Evolutionary conservation across 306 rosid species (phyloP).

Genomic region (Fragaria iinumae): DNA sequence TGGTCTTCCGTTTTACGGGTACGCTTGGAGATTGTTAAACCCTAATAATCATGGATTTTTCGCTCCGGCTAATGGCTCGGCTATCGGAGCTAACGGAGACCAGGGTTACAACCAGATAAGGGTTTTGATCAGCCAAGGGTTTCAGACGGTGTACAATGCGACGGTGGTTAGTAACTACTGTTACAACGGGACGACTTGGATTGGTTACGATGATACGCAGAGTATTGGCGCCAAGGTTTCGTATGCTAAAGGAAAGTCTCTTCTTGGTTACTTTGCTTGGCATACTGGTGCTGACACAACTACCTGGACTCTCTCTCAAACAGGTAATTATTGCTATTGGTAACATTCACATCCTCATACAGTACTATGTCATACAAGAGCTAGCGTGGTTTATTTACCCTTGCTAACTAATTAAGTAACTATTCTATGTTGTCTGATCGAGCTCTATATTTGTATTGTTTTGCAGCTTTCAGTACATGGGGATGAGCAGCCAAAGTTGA

Average conservation of each 20-base stretch:
- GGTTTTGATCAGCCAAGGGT: slow-evolving; percentile 12
- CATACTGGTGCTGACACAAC: slow-evolving; percentile 24
- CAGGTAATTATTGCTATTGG: neutral
- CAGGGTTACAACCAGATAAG: slow-evolving; percentile 19
- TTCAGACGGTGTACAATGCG: slow-evolving; percentile 4
- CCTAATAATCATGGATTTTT: slow-evolving; percentile 21
- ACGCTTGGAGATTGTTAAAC: slow-evolving; percentile 26
- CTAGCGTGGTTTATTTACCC: too few relatives aligned
- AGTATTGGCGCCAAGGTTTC: slow-evolving; percentile 32
- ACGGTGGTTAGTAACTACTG: slow-evolving; percentile 24
- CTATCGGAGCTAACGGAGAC: slow-evolving; percentile 15
- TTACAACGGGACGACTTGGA: slow-evolving; percentile 42
- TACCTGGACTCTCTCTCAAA: slow-evolving; percentile 24
- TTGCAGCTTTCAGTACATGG: slow-evolving; percentile 6
- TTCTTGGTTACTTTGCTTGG: slow-evolving; percentile 50
- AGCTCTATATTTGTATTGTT: neutral
- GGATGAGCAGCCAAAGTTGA: neutral
- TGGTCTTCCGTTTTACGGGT: slow-evolving; percentile 42
- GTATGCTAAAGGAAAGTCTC: slow-evolving; percentile 30
- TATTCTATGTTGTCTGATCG: neutral
- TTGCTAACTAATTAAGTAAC: too few relatives aligned
- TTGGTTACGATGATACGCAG: slow-evolving; percentile 38
- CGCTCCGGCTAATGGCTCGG: slow-evolving; percentile 38
- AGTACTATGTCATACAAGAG: too few relatives aligned
- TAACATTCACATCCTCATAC: neutral